phyloP scores from a whole-genome alignment of 331 rosid species.

The Dryas integrifolia region DNA sequence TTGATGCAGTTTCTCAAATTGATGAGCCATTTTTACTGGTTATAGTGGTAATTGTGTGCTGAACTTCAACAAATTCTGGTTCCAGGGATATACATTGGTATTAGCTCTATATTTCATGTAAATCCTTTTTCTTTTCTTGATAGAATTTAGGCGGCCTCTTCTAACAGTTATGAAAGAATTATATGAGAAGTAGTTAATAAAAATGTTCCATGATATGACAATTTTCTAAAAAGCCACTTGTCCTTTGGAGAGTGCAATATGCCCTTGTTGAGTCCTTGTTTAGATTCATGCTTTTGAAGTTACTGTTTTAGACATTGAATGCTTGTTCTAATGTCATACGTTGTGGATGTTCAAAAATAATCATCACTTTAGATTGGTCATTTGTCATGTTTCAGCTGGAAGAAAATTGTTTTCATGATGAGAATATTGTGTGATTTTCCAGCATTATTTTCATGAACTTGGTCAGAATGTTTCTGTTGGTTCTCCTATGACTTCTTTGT shows the following conservation, averaged over 20 bases:
- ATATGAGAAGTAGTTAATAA: background rate
- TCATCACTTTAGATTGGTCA: slow-evolving; percentile 14
- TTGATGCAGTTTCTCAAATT: slow-evolving; percentile 81
- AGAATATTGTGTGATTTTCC: background rate
- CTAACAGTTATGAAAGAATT: slow-evolving; percentile 12
- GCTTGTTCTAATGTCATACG: background rate
- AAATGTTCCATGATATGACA: background rate
- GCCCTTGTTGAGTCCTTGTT: background rate
- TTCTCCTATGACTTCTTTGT: slow-evolving; percentile 23
- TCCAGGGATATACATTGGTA: slow-evolving; percentile 96
- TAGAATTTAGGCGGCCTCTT: slow-evolving; percentile 26
- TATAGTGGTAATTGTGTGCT: slow-evolving; percentile 99
- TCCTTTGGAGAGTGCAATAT: background rate
- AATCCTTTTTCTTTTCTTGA: slow-evolving; percentile 34
- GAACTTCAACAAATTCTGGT: slow-evolving; percentile 99
- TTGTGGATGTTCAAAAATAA: background rate
- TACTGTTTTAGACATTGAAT: background rate
- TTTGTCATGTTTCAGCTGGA: slow-evolving; percentile 8
- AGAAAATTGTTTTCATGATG: background rate
- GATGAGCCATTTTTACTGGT: slow-evolving; percentile 98
- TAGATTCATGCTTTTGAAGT: background rate
- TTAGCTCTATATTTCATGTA: slow-evolving; percentile 92
- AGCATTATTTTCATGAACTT: background rate
- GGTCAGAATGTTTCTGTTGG: slow-evolving; percentile 29
- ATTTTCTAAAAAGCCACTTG: background rate